Conservation (phyloP, 176 grass and related monocot species). For the Secale cereale region DNA sequence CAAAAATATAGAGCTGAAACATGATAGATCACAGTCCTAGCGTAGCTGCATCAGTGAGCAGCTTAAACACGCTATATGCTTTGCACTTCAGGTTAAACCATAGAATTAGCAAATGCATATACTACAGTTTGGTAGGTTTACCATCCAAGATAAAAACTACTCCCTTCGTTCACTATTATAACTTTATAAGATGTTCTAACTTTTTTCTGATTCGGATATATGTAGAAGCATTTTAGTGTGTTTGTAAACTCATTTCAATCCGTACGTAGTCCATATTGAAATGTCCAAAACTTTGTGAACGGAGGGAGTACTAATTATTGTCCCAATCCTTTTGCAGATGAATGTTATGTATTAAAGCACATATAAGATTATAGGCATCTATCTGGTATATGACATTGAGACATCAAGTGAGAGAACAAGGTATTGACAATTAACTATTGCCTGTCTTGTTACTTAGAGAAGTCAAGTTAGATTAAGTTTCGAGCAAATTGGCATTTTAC, state of each 20-base stretch:
- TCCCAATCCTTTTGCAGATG: neutral
- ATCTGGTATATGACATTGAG: neutral
- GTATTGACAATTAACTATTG: neutral
- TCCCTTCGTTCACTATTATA: too few species aligned
- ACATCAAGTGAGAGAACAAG: neutral
- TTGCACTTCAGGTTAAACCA: slow-evolving; percentile 15
- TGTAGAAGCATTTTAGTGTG: too few species aligned
- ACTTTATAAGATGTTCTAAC: too few species aligned
- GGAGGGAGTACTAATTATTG: neutral
- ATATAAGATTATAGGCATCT: neutral
- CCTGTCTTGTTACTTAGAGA: neutral
- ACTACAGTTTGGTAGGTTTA: slow-evolving; percentile 9
- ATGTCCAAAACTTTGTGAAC: too few species aligned
- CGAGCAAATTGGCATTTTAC: neutral
- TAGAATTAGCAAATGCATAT: neutral
- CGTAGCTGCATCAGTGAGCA: neutral
- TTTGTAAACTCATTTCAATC: too few species aligned
- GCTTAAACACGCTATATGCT: neutral
- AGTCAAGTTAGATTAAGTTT: neutral
- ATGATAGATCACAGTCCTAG: neutral
- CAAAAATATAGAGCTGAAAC: slow-evolving; percentile 21
- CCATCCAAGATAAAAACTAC: neutral
- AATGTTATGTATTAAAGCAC: neutral
- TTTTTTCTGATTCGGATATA: too few species aligned
- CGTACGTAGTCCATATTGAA: too few species aligned